These are phyloP conservation scores for Nymphaea colorata DNA, from an alignment of 164 flowering plant species.

Conservation along the genomic window DNA sequence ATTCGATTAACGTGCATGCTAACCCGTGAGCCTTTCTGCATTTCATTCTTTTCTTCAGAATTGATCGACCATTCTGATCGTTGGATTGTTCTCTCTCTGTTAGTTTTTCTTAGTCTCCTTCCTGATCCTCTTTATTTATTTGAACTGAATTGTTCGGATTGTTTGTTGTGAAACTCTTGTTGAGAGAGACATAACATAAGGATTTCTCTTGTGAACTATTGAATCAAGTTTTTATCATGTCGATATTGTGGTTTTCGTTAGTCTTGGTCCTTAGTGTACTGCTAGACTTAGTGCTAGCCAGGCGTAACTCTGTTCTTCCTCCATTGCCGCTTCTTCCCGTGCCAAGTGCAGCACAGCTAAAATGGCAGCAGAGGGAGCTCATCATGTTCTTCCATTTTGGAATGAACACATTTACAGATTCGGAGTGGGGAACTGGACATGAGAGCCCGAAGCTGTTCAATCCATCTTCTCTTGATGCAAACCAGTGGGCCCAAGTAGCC, in stretches of 20 bases:
- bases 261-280: background rate
- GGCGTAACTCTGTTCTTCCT: constrained; percentile 17
- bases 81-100: too few species aligned
- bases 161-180: background rate
- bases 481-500: constrained; percentile 59
- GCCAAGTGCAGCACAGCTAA: constrained; percentile 51
- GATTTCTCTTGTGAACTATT: background rate
- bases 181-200: background rate
- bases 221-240: background rate
- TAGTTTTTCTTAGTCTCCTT: background rate
- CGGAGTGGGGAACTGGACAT: constrained; percentile 86
- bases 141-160: background rate
- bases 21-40: too few species aligned
- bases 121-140: background rate
- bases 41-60: too few species aligned
- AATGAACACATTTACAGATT: constrained; percentile 77
- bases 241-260: background rate
- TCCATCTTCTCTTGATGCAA: constrained; percentile 43
- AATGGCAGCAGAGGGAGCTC: constrained; percentile 86
- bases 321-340: constrained; percentile 76
- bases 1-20: too few species aligned
- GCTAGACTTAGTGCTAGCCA: background rate
- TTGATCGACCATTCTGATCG: too few species aligned
- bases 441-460: constrained; percentile 53
- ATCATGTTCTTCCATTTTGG: constrained; percentile 88